Conservation (phyloP, 805 yeast species). For the Cyberlindnera sargentensis region DNA sequence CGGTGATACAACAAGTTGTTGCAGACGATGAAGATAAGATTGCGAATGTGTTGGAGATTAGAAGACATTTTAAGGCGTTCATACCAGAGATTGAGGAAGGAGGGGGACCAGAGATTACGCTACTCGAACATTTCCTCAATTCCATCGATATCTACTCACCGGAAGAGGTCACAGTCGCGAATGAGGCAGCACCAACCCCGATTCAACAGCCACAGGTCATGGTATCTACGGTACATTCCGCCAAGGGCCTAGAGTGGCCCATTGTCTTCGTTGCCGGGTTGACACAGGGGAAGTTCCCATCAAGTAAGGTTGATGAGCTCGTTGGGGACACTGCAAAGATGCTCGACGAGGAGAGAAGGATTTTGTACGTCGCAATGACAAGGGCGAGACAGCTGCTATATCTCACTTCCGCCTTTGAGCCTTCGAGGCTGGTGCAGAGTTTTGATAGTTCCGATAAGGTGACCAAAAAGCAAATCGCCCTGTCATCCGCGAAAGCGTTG, state of each 20-base stretch:
- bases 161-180: slow-evolving; percentile 16
- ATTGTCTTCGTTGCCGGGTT: slow-evolving; percentile 77
- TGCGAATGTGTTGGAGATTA: slow-evolving; percentile 36
- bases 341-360: slow-evolving; percentile 72
- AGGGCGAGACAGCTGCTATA: slow-evolving; percentile 62
- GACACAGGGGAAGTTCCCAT: slow-evolving; percentile 61
- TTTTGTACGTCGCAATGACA: slow-evolving; percentile 84
- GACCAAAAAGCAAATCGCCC: background rate
- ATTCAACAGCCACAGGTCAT: slow-evolving; percentile 31
- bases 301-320: slow-evolving; percentile 29
- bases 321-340: slow-evolving; percentile 13
- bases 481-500: background rate
- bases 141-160: slow-evolving; percentile 30
- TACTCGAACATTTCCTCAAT: slow-evolving; percentile 28
- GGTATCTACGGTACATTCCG: slow-evolving; percentile 82
- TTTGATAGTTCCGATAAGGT: background rate
- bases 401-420: slow-evolving; percentile 22
- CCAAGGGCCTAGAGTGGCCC: slow-evolving; percentile 96
- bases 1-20: slow-evolving; percentile 2
- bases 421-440: background rate
- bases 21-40: slow-evolving; percentile 24
- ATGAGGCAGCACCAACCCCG: slow-evolving; percentile 13
- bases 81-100: slow-evolving; percentile 18
- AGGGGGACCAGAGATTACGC: slow-evolving; percentile 11
- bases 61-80: slow-evolving; percentile 29